Evolutionary conservation across 306 rosid species (phyloP), one percentile per base, ranked within the genome.

Genomic region (Pyrus communis): DNA sequence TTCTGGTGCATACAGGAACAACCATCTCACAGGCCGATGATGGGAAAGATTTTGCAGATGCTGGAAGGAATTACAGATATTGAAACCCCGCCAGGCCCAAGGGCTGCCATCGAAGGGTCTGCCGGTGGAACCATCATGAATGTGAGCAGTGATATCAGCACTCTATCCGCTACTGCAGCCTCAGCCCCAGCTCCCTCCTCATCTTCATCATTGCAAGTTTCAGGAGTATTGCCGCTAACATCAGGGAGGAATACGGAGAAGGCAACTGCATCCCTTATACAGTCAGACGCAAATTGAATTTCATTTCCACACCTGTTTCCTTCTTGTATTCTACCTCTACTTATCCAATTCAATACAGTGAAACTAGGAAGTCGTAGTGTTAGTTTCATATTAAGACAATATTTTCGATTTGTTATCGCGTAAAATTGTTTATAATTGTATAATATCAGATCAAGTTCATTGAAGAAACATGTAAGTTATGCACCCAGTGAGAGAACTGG

Each of bases 1-100:
- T 93, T 93, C 77, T 91, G 96, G 98, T 93, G 98, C 92, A 91
- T 91, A 55, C 98, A 91, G 66, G 96, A 91, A 75, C 97, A 83
- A 55, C 96, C 98, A 4, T 89, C 89, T 42, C 88, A 81, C 54
- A 86, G 98, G 78, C 98, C 98, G 25, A 79, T 49, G 28, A 93
- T 93, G 96, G 90, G 92, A 75, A 87, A 82, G 73, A 91, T 90
- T 51, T 84, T 93, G 67, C 98, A 87, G 71, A 93, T 93, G 98
- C 89, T 93, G 13, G 97, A 93, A 86, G 98, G 97, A 22, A 80
- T 88, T 45, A 58, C 60, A 23, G 89, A 87, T 67, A 86, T 87
- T 30, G 89, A 86, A 67, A 86, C 58, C 65, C 97, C 93, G 14
- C 93, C 90, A 3, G 69, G 84, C 0, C 93, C 89, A 17, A 90